Evolutionary conservation across 495 filamentous ascomycete species (phyloP), one percentile per base, ranked within the genome.

Genomic region (Hypoxylon crocopeplum): DNA sequence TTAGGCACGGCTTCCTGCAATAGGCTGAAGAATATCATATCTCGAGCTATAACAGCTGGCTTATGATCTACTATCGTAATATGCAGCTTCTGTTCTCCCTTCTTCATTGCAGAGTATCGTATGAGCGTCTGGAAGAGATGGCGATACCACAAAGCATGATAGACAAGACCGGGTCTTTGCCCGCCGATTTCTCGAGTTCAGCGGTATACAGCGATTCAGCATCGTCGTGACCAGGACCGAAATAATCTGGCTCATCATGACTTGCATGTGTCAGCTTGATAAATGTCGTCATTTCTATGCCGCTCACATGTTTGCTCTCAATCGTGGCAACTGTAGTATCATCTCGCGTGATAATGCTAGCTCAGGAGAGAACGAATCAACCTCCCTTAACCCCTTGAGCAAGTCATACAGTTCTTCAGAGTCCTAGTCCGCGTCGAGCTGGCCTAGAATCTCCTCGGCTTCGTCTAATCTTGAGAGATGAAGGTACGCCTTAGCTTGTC

Each of bases 41-140:
- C 39, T 10, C 72, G 64, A 33, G 72, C 68, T 10, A 71, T 48
- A 3, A 67, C 56, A 11, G 66, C 52, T 17, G 72, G 52, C 13
- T 75, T 72, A 33, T 60, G 42, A 41, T 74, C 71, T 1, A 73
- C 27, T 8, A 70, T 34, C 0, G 69, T 75, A 32, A 71, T 60
- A 27, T 72, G 69, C 32, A 72, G 52, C 33, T 69, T 70, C 32
- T 61, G 64, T 7, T 38, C 6, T 40, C 33, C n/a, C 12, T 58
- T 42, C 3, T 57, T 46, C 17, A 34, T 29, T 13, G 13, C n/a
- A 0, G 34, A 59, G 24, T 50, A 50, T 22, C 57, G n/a, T 4
- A 59, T 7, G 3, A 72, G 17, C 3, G 72, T 75, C 20, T 63
- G 56, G 44, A 67, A 75, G 37, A 73, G 24, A 44, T 75, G 40